Conservation (phyloP, 148 eudicot genomes). For the Chenopodium album region DNA sequence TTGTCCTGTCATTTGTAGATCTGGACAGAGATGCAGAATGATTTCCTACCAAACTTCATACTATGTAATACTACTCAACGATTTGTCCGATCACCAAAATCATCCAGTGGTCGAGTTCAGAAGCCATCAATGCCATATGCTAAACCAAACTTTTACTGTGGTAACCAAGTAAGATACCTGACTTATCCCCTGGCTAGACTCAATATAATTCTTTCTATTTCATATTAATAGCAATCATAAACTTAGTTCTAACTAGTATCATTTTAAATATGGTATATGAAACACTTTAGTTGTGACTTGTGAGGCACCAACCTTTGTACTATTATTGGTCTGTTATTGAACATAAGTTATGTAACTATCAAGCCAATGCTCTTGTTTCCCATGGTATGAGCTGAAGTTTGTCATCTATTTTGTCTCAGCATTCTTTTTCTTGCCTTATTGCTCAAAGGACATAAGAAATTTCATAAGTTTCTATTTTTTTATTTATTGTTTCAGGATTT, state of each 20-base stretch:
- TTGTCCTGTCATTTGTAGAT: slow-evolving; percentile 42
- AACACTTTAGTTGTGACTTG: background rate
- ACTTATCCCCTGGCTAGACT: slow-evolving; percentile 10
- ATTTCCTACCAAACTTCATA: slow-evolving; percentile 90
- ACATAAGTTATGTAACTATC: background rate
- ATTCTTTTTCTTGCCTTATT: background rate
- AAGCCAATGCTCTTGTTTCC: slow-evolving; percentile 10
- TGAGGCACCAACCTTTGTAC: background rate
- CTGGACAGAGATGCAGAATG: slow-evolving; percentile 98
- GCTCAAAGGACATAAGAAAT: background rate
- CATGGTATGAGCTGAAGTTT: slow-evolving; percentile 5
- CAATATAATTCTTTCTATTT: slow-evolving; percentile 5
- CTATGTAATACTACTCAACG: slow-evolving; percentile 96
- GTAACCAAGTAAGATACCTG: slow-evolving; percentile 67
- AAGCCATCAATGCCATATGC: slow-evolving; percentile 92
- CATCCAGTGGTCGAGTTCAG: slow-evolving; percentile 69
- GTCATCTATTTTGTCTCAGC: background rate
- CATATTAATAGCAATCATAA: background rate
- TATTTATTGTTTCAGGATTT: slow-evolving; percentile 50
- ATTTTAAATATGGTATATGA: background rate
- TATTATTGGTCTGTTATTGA: background rate
- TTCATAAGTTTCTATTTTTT: background rate
- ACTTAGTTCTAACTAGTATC: background rate
- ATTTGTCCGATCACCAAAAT: slow-evolving; percentile 77
- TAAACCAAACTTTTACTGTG: slow-evolving; percentile 90